Evolutionary conservation across 371 early-diverging fungal genomes (phyloP).

Genomic region (Mucor lusitanicus): DNA sequence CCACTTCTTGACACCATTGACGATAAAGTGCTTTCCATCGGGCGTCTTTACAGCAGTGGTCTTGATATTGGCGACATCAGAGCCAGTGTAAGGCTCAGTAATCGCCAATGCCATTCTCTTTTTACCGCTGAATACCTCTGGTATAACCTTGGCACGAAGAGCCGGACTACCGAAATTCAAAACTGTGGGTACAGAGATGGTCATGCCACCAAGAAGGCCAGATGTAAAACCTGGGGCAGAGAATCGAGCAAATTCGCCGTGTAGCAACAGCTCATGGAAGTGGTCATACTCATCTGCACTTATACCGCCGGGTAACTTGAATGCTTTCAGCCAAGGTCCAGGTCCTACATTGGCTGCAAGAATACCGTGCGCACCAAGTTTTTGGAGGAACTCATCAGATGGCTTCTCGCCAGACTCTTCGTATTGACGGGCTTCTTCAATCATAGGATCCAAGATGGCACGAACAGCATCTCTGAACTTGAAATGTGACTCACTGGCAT

Average conservation of each 20-base stretch:
- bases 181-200: constrained; percentile 73
- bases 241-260: constrained; percentile 83
- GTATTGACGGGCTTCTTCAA: constrained; percentile 36
- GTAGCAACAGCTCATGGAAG: constrained; percentile 78
- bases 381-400: constrained; percentile 47
- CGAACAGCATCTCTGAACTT: constrained; percentile 42
- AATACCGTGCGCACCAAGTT: constrained; percentile 40
- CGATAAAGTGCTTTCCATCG: constrained; percentile 63
- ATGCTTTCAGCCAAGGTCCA: constrained; percentile 25
- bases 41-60: constrained; percentile 74
- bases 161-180: constrained; percentile 73
- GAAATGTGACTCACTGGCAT: constrained; percentile 51
- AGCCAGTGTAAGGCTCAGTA: constrained; percentile 72
- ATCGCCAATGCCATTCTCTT: constrained; percentile 81
- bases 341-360: constrained; percentile 36
- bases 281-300: constrained; percentile 65
- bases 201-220: constrained; percentile 78
- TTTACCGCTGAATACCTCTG: constrained; percentile 70
- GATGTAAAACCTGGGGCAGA: constrained; percentile 87
- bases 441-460: constrained; percentile 40
- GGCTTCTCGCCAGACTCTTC: constrained; percentile 53
- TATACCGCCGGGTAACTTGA: constrained; percentile 46
- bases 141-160: constrained; percentile 70
- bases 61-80: constrained; percentile 80
- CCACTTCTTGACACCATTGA: constrained; percentile 90